Evolutionary conservation across 768 basidiomycete species (phyloP).

Genomic region (Collybiopsis confluens): DNA sequence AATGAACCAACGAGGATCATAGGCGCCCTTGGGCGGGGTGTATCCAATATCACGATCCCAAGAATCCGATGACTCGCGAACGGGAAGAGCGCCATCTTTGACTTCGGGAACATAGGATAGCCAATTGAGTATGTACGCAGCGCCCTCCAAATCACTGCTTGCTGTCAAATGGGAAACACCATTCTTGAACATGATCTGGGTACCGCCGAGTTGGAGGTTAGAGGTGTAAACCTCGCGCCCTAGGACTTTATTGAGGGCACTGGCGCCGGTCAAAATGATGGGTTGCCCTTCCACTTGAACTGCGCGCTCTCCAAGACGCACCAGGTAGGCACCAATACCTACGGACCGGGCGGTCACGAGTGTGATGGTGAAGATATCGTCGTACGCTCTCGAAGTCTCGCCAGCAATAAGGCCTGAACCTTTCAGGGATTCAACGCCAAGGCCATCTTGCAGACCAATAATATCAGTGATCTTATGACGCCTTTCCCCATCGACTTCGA

Average conservation of each 20-base stretch:
- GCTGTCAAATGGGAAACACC: slow-evolving; percentile 97
- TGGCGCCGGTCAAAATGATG: slow-evolving; percentile 96
- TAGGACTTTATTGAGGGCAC: slow-evolving; percentile 96
- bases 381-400: slow-evolving; percentile 96
- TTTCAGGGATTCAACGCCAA: slow-evolving; percentile 93
- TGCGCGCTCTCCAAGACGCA: slow-evolving; percentile 94
- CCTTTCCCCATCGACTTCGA: slow-evolving; percentile 81
- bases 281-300: slow-evolving; percentile 99
- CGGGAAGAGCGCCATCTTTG: slow-evolving; percentile 76
- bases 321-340: slow-evolving; percentile 98
- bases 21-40: slow-evolving; percentile 86
- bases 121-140: slow-evolving; percentile 92
- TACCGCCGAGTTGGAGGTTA: slow-evolving; percentile 96
- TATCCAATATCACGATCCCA: slow-evolving; percentile 96
- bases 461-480: slow-evolving; percentile 95
- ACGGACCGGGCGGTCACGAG: slow-evolving; percentile 98
- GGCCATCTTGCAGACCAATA: slow-evolving; percentile 94
- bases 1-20: slow-evolving; percentile 98
- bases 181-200: slow-evolving; percentile 99
- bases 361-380: slow-evolving; percentile 99
- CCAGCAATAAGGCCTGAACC: slow-evolving; percentile 99
- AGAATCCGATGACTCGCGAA: slow-evolving; percentile 64
- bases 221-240: slow-evolving; percentile 99
- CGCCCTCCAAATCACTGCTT: slow-evolving; percentile 92
- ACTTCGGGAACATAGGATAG: slow-evolving; percentile 87